Percentiles rank a stretch among this genome's conserved stretches.
Conservation (phyloP, 73 alveolate genomes). For the Symbiodinium pilosum region DNA sequence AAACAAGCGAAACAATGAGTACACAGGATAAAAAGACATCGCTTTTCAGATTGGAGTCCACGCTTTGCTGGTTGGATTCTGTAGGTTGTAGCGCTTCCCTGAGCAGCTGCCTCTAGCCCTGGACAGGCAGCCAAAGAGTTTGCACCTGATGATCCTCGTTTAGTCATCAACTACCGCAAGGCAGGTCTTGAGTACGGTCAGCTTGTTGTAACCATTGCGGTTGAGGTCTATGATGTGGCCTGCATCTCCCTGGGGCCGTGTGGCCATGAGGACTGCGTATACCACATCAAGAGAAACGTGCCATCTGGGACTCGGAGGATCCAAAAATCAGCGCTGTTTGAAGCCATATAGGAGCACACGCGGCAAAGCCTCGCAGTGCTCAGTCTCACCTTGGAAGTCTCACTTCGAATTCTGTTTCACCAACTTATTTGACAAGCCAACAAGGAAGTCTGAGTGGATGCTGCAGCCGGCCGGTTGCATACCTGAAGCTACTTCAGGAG, state of each 20-base stretch:
- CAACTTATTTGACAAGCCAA: background rate
- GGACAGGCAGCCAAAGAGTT: conserved; percentile 92
- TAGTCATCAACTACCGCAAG: conserved; percentile 95
- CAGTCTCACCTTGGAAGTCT: background rate
- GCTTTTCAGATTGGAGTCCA: too few species aligned
- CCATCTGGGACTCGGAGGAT: too few species aligned
- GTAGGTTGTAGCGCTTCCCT: too few species aligned
- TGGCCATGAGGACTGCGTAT: conserved; percentile 66
- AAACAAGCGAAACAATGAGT: too few species aligned
- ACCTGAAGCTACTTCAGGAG: background rate
- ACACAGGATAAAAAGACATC: too few species aligned
- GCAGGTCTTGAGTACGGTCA: background rate
- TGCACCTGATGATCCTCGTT: conserved; percentile 89
- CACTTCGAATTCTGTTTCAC: background rate
- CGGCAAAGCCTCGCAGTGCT: background rate
- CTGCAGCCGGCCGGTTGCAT: too few species aligned
- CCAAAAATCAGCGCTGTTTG: background rate
- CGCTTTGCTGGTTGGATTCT: too few species aligned
- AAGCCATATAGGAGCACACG: background rate
- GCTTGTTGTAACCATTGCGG: background rate
- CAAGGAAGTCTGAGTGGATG: too few species aligned
- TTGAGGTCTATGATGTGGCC: conserved; percentile 80
- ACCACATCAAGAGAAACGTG: too few species aligned
- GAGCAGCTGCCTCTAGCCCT: too few species aligned
- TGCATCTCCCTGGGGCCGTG: conserved; percentile 91